Conservation (phyloP, 2,329 filamentous ascomycete species). For the Colletotrichum navitas region DNA sequence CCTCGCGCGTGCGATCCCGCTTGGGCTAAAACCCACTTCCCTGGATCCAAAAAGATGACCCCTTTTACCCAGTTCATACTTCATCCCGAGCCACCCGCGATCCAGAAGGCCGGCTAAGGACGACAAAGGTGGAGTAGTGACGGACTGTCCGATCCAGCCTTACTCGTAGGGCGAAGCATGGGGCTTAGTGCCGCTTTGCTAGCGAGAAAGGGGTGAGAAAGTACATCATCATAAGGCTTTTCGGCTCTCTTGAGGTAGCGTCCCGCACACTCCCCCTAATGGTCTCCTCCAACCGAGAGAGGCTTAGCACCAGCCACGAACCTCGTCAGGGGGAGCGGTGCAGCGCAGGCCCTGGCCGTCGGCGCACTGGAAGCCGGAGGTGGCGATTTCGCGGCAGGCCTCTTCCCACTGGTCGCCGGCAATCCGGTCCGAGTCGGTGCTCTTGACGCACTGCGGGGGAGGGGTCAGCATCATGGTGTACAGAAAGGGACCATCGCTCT, state of each 20-base stretch:
- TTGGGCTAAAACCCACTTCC: constrained; percentile 5
- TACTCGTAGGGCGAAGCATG: constrained; percentile 9
- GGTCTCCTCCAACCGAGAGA: background rate
- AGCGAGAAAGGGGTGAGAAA: background rate
- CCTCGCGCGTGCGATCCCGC: constrained; percentile 11
- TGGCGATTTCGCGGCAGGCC: constrained; percentile 41
- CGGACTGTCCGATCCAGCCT: constrained; percentile 15
- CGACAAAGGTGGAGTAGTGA: constrained; percentile 24
- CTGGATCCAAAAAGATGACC: background rate
- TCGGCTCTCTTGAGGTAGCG: background rate
- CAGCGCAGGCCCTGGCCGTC: constrained; percentile 44
- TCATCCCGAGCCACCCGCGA: constrained; percentile 12
- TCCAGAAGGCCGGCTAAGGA: constrained; percentile 33
- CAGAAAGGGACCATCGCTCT: background rate
- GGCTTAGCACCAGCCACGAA: constrained; percentile 41
- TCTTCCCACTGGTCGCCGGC: constrained; percentile 44
- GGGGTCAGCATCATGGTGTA: background rate
- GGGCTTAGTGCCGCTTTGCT: background rate
- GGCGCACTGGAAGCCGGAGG: constrained; percentile 42
- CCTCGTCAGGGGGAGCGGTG: constrained; percentile 34
- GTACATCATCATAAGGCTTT: background rate
- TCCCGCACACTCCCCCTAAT: background rate
- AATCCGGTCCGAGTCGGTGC: constrained; percentile 27
- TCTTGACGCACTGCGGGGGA: constrained; percentile 34
- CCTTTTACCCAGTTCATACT: background rate